Base-by-base conservation (phyloP, 257 asterid genomes). In the Osmanthus fragrans region DNA sequence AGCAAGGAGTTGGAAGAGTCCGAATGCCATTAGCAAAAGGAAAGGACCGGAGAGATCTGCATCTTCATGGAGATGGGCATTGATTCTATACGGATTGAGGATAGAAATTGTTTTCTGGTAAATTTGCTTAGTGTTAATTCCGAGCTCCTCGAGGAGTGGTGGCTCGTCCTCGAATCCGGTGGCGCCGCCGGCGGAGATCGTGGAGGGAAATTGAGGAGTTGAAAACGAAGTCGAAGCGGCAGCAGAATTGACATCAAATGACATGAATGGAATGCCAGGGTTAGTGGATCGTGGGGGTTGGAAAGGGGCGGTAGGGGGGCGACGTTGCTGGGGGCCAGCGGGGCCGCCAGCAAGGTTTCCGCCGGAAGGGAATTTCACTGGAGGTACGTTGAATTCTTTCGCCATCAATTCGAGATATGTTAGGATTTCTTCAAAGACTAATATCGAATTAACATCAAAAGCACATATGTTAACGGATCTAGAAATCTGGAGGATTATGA, bases 41-140 rank as follows among this genome's bases (percentile, higher is more conserved):
- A 94, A 94, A 18, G 98, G 97, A 0, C 97, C 98, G 1, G 98
- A 94, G 0, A 94, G 87, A 83, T 94, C 98, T 36, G 94, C 97
- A n/a, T 94, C 97, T 73, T 92, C 97, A 77, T 94, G 97, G 67
- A 92, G 90, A 78, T 92, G 89, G 9, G 92, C 81, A 30, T 88
- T 90, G 68, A 90, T 86, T 30, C 92, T 81, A 73, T 90, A 85
- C 0, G 98, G 98, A 67, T 88, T 94, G 71, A 94, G 84, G 27
- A 89, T 89, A 8, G 90, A 83, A 25, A 86, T 36, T 27, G 98
- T 92, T 60, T 94, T 94, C 39, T 92, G 97, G 80, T 92, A 94
- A 51, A 94, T 94, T 83, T 94, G 96, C 77, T 86, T 89, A 16
- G 97, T 94, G 76, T 92, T 94, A 72, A 94, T 94, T n/a, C 98